Conservation (phyloP, 768 basidiomycete species). For the Inosperma sp. region DNA sequence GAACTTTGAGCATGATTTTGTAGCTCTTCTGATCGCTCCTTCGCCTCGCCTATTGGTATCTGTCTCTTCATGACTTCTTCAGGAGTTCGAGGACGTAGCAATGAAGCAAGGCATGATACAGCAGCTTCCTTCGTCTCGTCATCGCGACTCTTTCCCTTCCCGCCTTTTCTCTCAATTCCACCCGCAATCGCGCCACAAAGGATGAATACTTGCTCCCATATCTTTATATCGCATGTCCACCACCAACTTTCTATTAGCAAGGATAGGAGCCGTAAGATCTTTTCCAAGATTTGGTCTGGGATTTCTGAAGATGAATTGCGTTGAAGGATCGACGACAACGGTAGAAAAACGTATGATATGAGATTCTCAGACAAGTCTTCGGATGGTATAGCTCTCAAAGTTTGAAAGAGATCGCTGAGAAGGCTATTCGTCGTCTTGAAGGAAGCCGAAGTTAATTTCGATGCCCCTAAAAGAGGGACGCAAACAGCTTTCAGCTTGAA, state of each 20-base stretch:
- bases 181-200: constrained; percentile 63
- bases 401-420: constrained; percentile 48
- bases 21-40: constrained; percentile 34
- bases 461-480: constrained; percentile 72
- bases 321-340: constrained; percentile 78
- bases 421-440: constrained; percentile 45
- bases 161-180: constrained; percentile 58
- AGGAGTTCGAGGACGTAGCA: constrained; percentile 51
- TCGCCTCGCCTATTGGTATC: constrained; percentile 18
- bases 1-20: constrained; percentile 41
- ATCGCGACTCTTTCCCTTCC: constrained; percentile 57
- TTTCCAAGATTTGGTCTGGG: constrained; percentile 78
- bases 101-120: constrained; percentile 54
- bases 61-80: constrained; percentile 34
- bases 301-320: constrained; percentile 66
- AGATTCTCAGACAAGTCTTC: constrained; percentile 50
- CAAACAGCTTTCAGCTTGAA: constrained; percentile 64
- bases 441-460: constrained; percentile 55
- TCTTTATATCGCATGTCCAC: constrained; percentile 68
- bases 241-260: constrained; percentile 73
- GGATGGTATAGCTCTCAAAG: constrained; percentile 41
- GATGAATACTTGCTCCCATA: constrained; percentile 87
- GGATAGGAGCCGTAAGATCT: constrained; percentile 54
- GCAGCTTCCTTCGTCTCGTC: constrained; percentile 84
- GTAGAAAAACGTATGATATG: constrained; percentile 83